Base-by-base conservation (phyloP, 345 rosid genomes). In the Citrus maxima region DNA sequence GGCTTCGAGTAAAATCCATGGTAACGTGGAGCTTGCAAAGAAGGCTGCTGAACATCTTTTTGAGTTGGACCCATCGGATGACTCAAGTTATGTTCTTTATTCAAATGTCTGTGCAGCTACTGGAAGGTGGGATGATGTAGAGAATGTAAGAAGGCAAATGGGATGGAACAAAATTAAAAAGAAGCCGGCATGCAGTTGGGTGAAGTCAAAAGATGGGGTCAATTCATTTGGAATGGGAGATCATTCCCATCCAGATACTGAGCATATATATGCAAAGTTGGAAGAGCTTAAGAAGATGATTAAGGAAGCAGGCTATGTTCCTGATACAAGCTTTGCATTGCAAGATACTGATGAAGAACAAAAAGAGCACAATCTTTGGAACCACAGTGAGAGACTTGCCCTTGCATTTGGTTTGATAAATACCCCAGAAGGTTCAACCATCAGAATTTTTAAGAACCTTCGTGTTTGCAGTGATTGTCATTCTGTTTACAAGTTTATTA, bases 261-360 rank as follows among this genome's bases (percentile, higher is more conserved):
- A 66, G 67, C 86, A 83, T 82, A 95, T 95, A 77, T 78, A 90
- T 64, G 75, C 83, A 6, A 95, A 95, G 91, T 82, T 93, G 88
- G 92, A 79, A 75, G 98, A 90, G 83, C 88, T 95, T 19, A 93
- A 85, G 89, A 89, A 84, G 86, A 86, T 88, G 85, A 90, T 95
- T 22, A 89, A 82, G 81, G 97, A 92, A 84, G 92, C 93, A 30
- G 97, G 98, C 59, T 92, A 90, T 77, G 82, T 93, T 28, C 87
- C 98, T 21, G 94, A 95, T 73, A 95, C 93, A 24, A 90, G 93
- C 88, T 82, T 82, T 68, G 89, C 94, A 27, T 84, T 93, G 86
- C 98, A 93, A 67, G 98, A 95, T 76, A 93, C 95, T 37, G 95
- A 95, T 79, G 98, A 92, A 79, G 98, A 95, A 81, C 97, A 93